Conservation (phyloP, 345 rosid species). For the Trapa bicornis region DNA sequence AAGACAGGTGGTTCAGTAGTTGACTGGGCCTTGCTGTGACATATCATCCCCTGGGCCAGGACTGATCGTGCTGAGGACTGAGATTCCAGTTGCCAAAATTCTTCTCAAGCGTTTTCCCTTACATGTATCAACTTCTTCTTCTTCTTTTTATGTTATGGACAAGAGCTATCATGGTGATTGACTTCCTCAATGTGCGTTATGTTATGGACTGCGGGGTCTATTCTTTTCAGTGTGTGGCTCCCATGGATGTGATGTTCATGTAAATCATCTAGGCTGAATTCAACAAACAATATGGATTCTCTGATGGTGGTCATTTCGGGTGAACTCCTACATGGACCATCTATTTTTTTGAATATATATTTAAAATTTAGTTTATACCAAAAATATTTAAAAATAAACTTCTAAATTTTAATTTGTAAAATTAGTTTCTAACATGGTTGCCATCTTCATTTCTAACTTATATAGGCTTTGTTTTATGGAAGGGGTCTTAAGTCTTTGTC, state of each 20-base stretch:
- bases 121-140: neutral
- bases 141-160: neutral
- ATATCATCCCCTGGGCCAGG: neutral
- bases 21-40: neutral
- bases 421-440: no score
- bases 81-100: neutral
- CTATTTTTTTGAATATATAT: no score
- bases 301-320: no score
- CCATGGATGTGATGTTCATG: neutral
- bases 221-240: neutral
- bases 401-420: no score
- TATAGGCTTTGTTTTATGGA: no score
- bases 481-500: no score
- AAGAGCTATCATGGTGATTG: neutral
- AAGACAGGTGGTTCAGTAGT: no score
- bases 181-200: neutral
- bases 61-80: neutral
- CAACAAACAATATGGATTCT: neutral
- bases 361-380: no score
- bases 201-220: neutral
- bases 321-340: no score
- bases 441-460: no score
- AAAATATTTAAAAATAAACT: no score
- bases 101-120: neutral
- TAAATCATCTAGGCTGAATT: no score